Conservation (phyloP, 768 basidiomycete genomes). For the Mycena rebaudengoi region DNA sequence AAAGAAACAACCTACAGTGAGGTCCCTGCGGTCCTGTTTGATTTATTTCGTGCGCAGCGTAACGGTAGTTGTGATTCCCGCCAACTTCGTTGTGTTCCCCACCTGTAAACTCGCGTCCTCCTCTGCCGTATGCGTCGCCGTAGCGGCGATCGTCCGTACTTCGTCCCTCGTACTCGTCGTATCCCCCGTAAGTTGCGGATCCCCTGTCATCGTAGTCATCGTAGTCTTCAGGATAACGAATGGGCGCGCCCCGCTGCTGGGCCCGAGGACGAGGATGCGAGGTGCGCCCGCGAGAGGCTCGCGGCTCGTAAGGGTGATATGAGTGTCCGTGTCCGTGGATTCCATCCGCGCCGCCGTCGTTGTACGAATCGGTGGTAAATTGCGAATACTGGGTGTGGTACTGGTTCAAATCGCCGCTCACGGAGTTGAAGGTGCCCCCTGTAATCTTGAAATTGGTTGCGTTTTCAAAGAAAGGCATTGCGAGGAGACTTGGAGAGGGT, state of each 20-base stretch:
- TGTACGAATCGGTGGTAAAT: conserved; percentile 1
- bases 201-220: background rate
- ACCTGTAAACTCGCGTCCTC: conserved; percentile 9
- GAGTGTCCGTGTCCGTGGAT: background rate
- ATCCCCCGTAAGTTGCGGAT: background rate
- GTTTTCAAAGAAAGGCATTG: conserved; percentile 20
- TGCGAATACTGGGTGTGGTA: background rate
- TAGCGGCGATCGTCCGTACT: background rate
- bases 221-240: conserved; percentile 12
- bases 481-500: background rate
- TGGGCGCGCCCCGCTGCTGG: conserved; percentile 3
- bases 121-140: background rate
- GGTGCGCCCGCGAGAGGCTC: background rate
- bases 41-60: too few relatives aligned
- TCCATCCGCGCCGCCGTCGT: background rate
- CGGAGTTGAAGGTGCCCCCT: conserved; percentile 18
- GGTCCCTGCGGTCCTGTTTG: too few relatives aligned
- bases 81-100: conserved; percentile 16
- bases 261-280: conserved; percentile 4
- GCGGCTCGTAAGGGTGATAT: background rate
- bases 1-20: too few relatives aligned
- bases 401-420: conserved; percentile 13
- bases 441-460: conserved; percentile 15
- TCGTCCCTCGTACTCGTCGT: background rate
- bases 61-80: too few relatives aligned